Evolutionary conservation across 352 stramenopile species (phyloP).

Genomic region (Phytophthora cactorum): DNA sequence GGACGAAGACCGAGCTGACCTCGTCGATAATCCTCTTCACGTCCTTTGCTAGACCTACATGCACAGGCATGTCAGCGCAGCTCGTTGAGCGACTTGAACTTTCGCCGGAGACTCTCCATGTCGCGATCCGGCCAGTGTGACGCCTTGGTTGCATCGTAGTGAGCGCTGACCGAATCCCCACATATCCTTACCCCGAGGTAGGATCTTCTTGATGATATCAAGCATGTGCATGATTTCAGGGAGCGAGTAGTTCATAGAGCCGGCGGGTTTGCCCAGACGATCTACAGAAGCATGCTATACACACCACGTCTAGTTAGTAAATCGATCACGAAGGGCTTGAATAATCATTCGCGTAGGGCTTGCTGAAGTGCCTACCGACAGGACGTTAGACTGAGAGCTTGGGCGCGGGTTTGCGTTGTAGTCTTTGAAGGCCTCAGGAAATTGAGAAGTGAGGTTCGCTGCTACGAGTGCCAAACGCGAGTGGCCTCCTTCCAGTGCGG

Average conservation of each 20-base stretch:
- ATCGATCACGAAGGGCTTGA: too few relatives aligned
- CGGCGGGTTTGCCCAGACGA: background rate
- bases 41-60: background rate
- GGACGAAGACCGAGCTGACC: background rate
- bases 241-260: background rate
- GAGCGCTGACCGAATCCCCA: background rate
- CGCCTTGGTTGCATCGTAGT: background rate
- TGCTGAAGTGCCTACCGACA: too few relatives aligned
- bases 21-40: background rate
- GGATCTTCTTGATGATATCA: background rate
- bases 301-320: too few relatives aligned
- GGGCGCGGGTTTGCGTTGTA: too few relatives aligned
- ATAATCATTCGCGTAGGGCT: too few relatives aligned
- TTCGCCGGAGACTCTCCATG: background rate
- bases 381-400: too few relatives aligned
- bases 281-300: too few relatives aligned
- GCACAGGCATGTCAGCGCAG: background rate
- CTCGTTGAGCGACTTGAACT: background rate
- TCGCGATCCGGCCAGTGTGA: background rate
- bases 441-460: too few relatives aligned
- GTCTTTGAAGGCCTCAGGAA: too few relatives aligned
- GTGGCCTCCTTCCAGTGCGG: too few relatives aligned
- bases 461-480: too few relatives aligned
- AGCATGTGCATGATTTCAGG: background rate
- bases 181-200: background rate